Conservation (phyloP, 2,329 filamentous ascomycete species). For the Alternaria triticimaculans region DNA sequence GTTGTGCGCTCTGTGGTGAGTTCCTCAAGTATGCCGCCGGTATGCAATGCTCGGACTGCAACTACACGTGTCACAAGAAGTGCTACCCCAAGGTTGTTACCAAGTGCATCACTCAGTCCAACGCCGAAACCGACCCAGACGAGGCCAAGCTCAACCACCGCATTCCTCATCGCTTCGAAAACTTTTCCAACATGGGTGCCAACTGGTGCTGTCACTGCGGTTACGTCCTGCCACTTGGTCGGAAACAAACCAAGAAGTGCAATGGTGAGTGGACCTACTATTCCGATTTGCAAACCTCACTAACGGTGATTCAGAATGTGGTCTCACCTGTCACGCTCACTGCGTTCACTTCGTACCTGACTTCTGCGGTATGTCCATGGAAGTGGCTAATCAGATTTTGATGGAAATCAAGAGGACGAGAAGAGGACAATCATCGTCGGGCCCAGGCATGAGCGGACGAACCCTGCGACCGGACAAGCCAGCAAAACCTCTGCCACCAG, state of each 20-base stretch:
- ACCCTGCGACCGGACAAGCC: conserved; percentile 28
- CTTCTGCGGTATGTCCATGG: conserved; percentile 99
- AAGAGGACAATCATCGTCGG: conserved; percentile 64
- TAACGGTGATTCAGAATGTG: conserved; percentile 71
- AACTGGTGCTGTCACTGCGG: conserved; percentile 99
- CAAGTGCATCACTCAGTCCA: conserved; percentile 99
- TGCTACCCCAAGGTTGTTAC: conserved; percentile 97
- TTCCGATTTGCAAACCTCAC: conserved; percentile 10
- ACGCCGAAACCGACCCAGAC: conserved; percentile 96
- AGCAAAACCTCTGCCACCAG: conserved; percentile 56
- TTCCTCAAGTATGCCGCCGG: conserved; percentile 98
- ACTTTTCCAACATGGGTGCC: conserved; percentile 96
- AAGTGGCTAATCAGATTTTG: conserved; percentile 90
- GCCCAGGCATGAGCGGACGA: conserved; percentile 57
- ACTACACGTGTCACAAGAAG: conserved; percentile 98
- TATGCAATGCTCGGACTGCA: conserved; percentile 99
- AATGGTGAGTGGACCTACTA: conserved; percentile 65
- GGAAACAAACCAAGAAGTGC: conserved; percentile 94
- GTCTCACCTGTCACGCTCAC: conserved; percentile 85
- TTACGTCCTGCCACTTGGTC: conserved; percentile 91
- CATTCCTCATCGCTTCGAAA: conserved; percentile 95
- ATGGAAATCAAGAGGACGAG: conserved; percentile 84
- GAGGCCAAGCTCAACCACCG: conserved; percentile 99
- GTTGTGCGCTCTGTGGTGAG: conserved; percentile 94
- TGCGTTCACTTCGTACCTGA: conserved; percentile 97